phyloP scores from a whole-genome alignment of 1,284 basidiomycete genomes.

The Cutaneotrichosporon sp. region DNA sequence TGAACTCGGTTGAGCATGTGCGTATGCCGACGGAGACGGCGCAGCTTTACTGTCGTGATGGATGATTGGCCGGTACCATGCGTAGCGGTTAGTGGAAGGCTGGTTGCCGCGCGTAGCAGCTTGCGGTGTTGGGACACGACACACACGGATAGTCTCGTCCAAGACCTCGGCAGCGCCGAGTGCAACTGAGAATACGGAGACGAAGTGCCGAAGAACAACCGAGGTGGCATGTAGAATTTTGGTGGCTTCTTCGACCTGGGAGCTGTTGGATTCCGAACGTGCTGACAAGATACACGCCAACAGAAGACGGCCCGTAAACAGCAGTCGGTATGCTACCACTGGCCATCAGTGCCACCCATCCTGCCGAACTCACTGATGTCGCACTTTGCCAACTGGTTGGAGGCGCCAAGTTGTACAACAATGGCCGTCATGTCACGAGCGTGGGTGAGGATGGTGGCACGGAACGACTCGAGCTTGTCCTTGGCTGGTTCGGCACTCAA shows the following conservation, averaged over 20 bases:
- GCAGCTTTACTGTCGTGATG: slow-evolving; percentile 13
- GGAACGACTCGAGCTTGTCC: slow-evolving; percentile 5
- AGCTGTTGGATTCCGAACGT: slow-evolving; percentile 13
- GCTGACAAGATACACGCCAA: slow-evolving; percentile 24
- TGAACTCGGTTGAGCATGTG: not conserved
- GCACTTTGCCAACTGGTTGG: slow-evolving; percentile 12
- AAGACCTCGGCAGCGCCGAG: slow-evolving; percentile 25
- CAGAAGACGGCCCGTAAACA: slow-evolving; percentile 23
- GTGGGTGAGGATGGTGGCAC: slow-evolving; percentile 7
- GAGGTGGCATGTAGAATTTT: slow-evolving; percentile 22
- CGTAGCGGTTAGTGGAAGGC: slow-evolving; percentile 7
- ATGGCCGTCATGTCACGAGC: slow-evolving; percentile 17
- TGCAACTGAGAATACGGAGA: slow-evolving; percentile 21
- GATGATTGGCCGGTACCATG: slow-evolving; percentile 21
- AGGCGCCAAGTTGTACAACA: slow-evolving; percentile 18
- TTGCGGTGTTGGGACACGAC: slow-evolving; percentile 11
- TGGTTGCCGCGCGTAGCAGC: not conserved
- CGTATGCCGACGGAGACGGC: not conserved
- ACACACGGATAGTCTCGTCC: slow-evolving; percentile 26
- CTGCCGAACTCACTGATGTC: slow-evolving; percentile 16
- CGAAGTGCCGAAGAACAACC: slow-evolving; percentile 22
- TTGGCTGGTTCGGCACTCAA: slow-evolving; percentile 3
- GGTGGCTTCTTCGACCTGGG: slow-evolving; percentile 18
- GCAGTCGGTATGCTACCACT: slow-evolving; percentile 22
- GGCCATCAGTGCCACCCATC: not conserved